Evolutionary conservation across 2,329 filamentous ascomycete genomes (phyloP).

Genomic region (Aspergillus sclerotialis): DNA sequence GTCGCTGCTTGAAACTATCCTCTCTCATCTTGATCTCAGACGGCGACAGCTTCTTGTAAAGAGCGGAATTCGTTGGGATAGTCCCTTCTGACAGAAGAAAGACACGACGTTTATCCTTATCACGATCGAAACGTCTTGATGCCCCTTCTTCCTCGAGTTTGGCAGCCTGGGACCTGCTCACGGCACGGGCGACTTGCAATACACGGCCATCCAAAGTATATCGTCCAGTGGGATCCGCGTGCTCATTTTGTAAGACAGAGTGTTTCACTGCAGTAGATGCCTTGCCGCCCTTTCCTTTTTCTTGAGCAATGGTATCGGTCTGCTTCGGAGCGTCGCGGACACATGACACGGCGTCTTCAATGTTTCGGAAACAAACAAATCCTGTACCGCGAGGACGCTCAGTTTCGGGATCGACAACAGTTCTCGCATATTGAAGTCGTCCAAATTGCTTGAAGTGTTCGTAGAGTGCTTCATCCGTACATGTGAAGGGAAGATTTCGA

Average conservation of each 20-base stretch:
- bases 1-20: constrained; percentile 76
- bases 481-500: constrained; percentile 87
- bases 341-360: constrained; percentile 68
- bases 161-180: constrained; percentile 72
- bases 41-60: constrained; percentile 69
- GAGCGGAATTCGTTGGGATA: constrained; percentile 66
- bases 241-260: constrained; percentile 83
- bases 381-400: constrained; percentile 85
- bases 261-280: constrained; percentile 52
- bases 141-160: constrained; percentile 65
- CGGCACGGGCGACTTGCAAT: constrained; percentile 75
- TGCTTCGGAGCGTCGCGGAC: constrained; percentile 64
- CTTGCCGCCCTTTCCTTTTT: constrained; percentile 30
- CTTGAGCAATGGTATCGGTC: constrained; percentile 35
- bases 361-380: constrained; percentile 86
- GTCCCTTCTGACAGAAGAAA: constrained; percentile 84
- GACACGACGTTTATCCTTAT: constrained; percentile 83
- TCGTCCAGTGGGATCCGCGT: constrained; percentile 68
- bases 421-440: constrained; percentile 77
- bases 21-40: constrained; percentile 84
- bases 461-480: constrained; percentile 73
- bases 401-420: constrained; percentile 80
- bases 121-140: constrained; percentile 55
- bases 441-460: constrained; percentile 86
- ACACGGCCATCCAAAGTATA: constrained; percentile 90